These are phyloP conservation scores for Sphaerobolus stellatus DNA, from an alignment of 1,284 basidiomycete species.

Conservation along the genomic window DNA sequence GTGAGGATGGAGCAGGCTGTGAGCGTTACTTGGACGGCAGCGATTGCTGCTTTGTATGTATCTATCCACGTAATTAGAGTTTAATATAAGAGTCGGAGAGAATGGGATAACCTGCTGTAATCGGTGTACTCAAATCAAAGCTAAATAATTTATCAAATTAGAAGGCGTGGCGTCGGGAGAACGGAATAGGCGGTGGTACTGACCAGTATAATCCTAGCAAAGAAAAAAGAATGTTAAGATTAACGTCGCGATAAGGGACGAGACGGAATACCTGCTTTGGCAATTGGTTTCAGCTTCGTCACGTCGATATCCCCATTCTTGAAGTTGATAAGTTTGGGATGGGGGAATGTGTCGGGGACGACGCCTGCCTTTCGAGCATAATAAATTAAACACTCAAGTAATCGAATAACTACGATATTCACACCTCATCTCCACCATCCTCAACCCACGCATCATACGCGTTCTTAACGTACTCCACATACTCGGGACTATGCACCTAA, in stretches of 20 bases:
- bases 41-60: conserved; percentile 30
- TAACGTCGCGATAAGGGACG: neutral
- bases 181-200: neutral
- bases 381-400: neutral
- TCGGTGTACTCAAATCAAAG: conserved; percentile 38
- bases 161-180: neutral
- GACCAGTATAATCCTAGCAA: conserved; percentile 31
- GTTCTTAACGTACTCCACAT: conserved; percentile 29
- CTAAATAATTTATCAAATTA: conserved; percentile 6
- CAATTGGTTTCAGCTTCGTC: conserved; percentile 20
- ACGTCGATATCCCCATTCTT: conserved; percentile 6
- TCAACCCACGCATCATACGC: conserved; percentile 33
- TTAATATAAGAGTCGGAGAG: neutral
- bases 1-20: conserved; percentile 16
- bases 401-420: neutral
- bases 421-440: conserved; percentile 33
- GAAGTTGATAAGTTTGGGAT: conserved; percentile 18
- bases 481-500: conserved; percentile 29
- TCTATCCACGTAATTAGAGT: conserved; percentile 19
- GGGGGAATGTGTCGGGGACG: conserved; percentile 35
- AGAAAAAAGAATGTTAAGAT: neutral
- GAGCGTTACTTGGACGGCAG: conserved; percentile 31
- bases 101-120: conserved; percentile 27
- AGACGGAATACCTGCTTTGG: conserved; percentile 28
- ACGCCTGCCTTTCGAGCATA: conserved; percentile 26